These are phyloP conservation scores for Xerocomellus chrysenteron DNA, from an alignment of 768 basidiomycete species.

Conservation along the genomic window DNA sequence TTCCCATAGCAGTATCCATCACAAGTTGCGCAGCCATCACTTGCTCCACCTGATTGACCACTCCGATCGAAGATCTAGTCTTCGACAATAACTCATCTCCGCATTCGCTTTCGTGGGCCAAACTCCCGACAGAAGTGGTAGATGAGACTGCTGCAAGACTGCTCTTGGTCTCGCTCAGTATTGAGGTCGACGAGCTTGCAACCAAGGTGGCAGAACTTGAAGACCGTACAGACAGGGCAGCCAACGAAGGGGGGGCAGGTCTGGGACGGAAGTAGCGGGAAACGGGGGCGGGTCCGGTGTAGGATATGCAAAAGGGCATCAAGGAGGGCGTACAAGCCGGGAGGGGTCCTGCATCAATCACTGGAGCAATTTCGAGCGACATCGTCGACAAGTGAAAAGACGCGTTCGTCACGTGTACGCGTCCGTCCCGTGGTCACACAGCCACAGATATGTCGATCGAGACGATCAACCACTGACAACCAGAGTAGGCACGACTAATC, in stretches of 20 bases:
- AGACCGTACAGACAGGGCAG: neutral
- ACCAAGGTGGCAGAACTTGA: slow-evolving; percentile 18
- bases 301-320: slow-evolving; percentile 80
- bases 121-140: slow-evolving; percentile 1
- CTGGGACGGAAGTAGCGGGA: slow-evolving; percentile 70
- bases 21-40: neutral
- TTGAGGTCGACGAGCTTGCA: slow-evolving; percentile 6
- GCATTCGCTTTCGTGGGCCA: neutral
- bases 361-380: slow-evolving; percentile 24
- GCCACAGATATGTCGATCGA: neutral
- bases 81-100: neutral
- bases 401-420: slow-evolving; percentile 7
- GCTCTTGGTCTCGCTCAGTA: neutral
- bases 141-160: slow-evolving; percentile 7
- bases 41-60: neutral
- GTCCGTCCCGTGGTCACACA: neutral
- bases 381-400: neutral
- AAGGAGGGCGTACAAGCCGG: slow-evolving; percentile 60
- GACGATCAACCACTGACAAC: too few relatives aligned
- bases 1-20: neutral
- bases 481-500: too few relatives aligned
- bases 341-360: neutral
- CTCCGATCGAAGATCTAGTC: neutral
- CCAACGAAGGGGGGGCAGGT: slow-evolving; percentile 27
- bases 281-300: slow-evolving; percentile 69